Conservation (phyloP, 2,329 filamentous ascomycete species). For the Aschersonia sp. region DNA sequence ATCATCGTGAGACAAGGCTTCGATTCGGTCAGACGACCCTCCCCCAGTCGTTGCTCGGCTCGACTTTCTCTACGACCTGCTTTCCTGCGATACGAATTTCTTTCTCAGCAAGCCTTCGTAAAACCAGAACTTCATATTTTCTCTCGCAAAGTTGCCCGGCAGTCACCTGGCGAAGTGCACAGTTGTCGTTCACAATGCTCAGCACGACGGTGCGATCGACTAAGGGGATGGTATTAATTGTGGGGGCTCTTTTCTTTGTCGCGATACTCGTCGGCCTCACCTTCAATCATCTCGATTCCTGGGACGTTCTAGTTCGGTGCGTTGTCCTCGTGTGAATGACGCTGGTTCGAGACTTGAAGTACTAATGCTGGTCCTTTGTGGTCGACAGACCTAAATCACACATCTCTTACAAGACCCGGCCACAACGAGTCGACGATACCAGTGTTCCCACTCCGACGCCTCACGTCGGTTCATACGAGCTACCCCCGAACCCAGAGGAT, state of each 20-base stretch:
- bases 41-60: not conserved
- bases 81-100: too few species aligned
- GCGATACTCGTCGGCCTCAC: conserved; percentile 15
- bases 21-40: not conserved
- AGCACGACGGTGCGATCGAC: conserved; percentile 15
- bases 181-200: conserved; percentile 9
- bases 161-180: not conserved
- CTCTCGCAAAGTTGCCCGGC: too few species aligned
- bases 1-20: not conserved
- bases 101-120: too few species aligned
- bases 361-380: too few species aligned
- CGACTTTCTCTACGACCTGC: too few species aligned
- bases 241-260: conserved; percentile 17
- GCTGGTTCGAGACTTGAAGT: not conserved
- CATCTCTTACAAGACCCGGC: not conserved
- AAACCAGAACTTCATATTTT: too few species aligned
- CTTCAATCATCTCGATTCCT: conserved; percentile 17
- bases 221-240: conserved; percentile 13
- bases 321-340: not conserved
- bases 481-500: not conserved
- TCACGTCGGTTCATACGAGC: not conserved
- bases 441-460: not conserved
- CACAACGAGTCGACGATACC: not conserved
- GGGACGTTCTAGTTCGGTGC: conserved; percentile 9
- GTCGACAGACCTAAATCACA: too few species aligned